phyloP scores from a whole-genome alignment of 345 rosid genomes.

The Eucalyptus pauciflora region DNA sequence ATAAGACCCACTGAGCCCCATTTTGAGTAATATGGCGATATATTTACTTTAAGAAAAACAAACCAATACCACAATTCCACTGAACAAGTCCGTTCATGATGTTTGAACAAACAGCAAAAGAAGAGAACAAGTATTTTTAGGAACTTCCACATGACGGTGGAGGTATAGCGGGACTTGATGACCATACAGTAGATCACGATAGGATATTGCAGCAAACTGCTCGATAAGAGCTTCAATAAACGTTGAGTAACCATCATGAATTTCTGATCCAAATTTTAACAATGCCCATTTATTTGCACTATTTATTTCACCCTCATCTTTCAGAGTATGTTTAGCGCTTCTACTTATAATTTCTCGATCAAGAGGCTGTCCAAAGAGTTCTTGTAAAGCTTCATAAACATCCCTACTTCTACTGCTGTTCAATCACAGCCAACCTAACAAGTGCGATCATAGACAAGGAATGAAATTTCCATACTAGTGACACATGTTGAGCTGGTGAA shows the following conservation, averaged over 20 bases:
- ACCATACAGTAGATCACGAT: slow-evolving; percentile 56
- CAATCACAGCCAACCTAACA: slow-evolving; percentile 59
- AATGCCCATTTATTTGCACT: slow-evolving; percentile 9
- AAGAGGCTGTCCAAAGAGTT: slow-evolving; percentile 50
- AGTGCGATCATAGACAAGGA: slow-evolving; percentile 57
- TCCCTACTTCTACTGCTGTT: slow-evolving; percentile 49
- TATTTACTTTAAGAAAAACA: not conserved
- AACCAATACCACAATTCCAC: not conserved
- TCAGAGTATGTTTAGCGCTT: not conserved
- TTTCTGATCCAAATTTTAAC: slow-evolving; percentile 53
- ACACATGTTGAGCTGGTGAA: slow-evolving; percentile 41
- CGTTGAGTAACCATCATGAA: slow-evolving; percentile 61
- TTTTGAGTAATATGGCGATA: not conserved
- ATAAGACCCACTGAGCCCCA: not conserved
- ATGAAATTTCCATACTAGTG: slow-evolving; percentile 79
- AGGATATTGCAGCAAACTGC: slow-evolving; percentile 70
- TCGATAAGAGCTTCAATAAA: slow-evolving; percentile 69
- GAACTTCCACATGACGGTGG: slow-evolving; percentile 49
- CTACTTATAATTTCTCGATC: slow-evolving; percentile 24
- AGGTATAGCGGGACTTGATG: slow-evolving; percentile 68
- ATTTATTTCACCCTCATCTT: not conserved
- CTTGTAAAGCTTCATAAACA: slow-evolving; percentile 60
- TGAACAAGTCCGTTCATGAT: not conserved
- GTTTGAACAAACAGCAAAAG: not conserved
- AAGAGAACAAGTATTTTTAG: not conserved